phyloP scores from a whole-genome alignment of 495 filamentous ascomycete species.

The Aspergillus sclerotiicarbonarius region DNA sequence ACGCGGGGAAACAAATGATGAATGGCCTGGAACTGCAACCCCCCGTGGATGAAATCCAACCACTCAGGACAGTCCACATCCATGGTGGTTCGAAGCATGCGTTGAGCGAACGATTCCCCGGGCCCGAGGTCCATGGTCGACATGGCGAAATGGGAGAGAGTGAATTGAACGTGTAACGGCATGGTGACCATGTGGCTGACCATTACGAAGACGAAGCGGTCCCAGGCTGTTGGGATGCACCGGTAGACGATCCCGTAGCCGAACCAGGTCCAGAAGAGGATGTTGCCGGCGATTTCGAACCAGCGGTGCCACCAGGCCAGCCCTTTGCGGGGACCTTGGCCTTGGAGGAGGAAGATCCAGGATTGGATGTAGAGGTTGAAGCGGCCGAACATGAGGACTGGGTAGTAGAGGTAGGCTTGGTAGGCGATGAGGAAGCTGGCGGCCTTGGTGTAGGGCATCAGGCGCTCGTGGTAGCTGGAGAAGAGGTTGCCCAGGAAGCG shows the following conservation, averaged over 20 bases:
- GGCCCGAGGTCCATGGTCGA: conserved; percentile 75
- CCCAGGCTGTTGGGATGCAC: conserved; percentile 59
- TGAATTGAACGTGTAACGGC: conserved; percentile 87
- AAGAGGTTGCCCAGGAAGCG: conserved; percentile 65
- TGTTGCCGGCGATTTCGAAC: conserved; percentile 68
- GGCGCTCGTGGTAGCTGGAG: conserved; percentile 74
- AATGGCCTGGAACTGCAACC: conserved; percentile 83
- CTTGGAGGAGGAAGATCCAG: conserved; percentile 67
- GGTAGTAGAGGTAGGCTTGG: conserved; percentile 75
- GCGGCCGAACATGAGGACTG: conserved; percentile 68
- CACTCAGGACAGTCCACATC: conserved; percentile 83
- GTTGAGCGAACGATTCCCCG: conserved; percentile 78
- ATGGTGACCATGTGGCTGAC: conserved; percentile 76
- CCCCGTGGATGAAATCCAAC: conserved; percentile 86
- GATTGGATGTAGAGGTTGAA: conserved; percentile 78
- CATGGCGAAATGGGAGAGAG: conserved; percentile 90
- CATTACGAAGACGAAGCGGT: conserved; percentile 66
- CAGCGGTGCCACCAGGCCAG: conserved; percentile 76
- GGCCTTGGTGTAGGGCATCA: conserved; percentile 71
- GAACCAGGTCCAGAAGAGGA: conserved; percentile 86
- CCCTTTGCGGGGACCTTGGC: conserved; percentile 70
- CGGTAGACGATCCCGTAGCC: conserved; percentile 73
- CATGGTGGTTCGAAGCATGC: conserved; percentile 88
- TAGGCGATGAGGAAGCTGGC: conserved; percentile 64
- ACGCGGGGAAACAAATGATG: conserved; percentile 82